A percentile compares a stretch with the other conserved stretches of the same genome.
phyloP scores from a whole-genome alignment of 2,329 filamentous ascomycete genomes.

The Fusarium sp. region DNA sequence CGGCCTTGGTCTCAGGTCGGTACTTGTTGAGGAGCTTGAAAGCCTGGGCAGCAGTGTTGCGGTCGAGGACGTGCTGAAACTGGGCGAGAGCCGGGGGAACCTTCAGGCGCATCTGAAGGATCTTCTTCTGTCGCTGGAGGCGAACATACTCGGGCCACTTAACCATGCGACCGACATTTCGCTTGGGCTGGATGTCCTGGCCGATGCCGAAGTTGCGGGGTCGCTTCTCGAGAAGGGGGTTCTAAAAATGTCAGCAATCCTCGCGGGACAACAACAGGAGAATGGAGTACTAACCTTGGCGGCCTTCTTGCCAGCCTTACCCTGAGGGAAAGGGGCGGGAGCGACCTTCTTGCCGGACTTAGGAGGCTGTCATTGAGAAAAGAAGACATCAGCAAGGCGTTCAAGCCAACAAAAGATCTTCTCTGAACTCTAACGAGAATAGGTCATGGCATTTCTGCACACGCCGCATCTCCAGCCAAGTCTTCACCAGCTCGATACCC shows the following conservation, averaged over 20 bases:
- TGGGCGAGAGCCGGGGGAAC: conserved; percentile 96
- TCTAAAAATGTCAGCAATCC: conserved; percentile 65
- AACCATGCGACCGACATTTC: conserved; percentile 98
- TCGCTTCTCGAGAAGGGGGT: conserved; percentile 99
- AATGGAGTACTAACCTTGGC: conserved; percentile 81
- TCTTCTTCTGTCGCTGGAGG: conserved; percentile 93
- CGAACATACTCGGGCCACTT: conserved; percentile 99
- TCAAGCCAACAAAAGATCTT: conserved; percentile 81
- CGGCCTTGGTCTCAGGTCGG: conserved; percentile 97
- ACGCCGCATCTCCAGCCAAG: conserved; percentile 72
- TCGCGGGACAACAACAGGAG: background rate
- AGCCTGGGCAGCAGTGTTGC: conserved; percentile 94
- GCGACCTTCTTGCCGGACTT: conserved; percentile 99
- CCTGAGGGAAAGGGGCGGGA: conserved; percentile 94
- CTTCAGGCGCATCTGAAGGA: conserved; percentile 98
- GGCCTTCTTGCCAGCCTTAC: conserved; percentile 95
- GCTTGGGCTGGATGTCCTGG: conserved; percentile 96
- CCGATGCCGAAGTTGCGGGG: conserved; percentile 98
- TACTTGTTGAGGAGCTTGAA: conserved; percentile 99
- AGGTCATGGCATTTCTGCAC: conserved; percentile 68
- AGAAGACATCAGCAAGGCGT: conserved; percentile 95
- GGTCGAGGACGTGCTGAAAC: conserved; percentile 97
- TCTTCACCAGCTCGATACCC: conserved; percentile 64
- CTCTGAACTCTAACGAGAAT: conserved; percentile 92
- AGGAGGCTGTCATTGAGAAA: conserved; percentile 99